Conservation (phyloP, 2,329 filamentous ascomycete species). For the Dactylellina haptotyla region DNA sequence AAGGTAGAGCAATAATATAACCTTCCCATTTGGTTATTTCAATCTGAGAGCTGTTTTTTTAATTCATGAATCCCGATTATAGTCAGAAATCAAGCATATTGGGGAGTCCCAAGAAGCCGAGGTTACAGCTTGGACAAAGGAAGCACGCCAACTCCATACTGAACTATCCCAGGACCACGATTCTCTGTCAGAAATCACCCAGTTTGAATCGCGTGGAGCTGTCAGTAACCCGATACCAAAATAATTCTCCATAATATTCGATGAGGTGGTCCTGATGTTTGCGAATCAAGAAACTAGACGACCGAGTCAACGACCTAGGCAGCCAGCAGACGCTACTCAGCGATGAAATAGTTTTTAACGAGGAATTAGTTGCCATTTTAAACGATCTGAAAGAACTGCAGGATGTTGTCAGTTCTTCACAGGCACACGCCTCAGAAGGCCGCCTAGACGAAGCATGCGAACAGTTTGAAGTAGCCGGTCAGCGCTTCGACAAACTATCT, state of each 20-base stretch:
- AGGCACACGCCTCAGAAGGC: slow-evolving; percentile 32
- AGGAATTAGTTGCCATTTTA: slow-evolving; percentile 55
- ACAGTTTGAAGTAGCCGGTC: slow-evolving; percentile 45
- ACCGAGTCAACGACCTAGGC: slow-evolving; percentile 53
- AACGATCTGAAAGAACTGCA: slow-evolving; percentile 55
- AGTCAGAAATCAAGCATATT: slow-evolving; percentile 57
- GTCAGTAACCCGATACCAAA: slow-evolving; percentile 25
- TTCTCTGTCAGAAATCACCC: slow-evolving; percentile 37
- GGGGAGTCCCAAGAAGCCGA: slow-evolving; percentile 53
- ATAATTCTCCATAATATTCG: neutral
- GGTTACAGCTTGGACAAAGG: slow-evolving; percentile 56
- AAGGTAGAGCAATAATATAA: slow-evolving; percentile 30
- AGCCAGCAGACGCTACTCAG: slow-evolving; percentile 54
- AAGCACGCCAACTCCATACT: slow-evolving; percentile 55
- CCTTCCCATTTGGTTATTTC: neutral
- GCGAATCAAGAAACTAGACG: slow-evolving; percentile 54
- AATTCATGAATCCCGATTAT: slow-evolving; percentile 1
- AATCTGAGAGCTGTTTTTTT: too few relatives aligned
- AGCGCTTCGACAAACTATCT: slow-evolving; percentile 52
- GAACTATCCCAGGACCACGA: slow-evolving; percentile 54
- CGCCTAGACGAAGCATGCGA: slow-evolving; percentile 52
- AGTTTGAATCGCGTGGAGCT: slow-evolving; percentile 40
- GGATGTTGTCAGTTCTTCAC: slow-evolving; percentile 54
- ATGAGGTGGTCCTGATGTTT: slow-evolving; percentile 32
- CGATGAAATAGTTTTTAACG: slow-evolving; percentile 56